Evolutionary conservation across 1,139 yeast genomes (phyloP), one percentile per base, ranked within the genome.

Genomic region (Lodderomyces metapsilosis): DNA sequence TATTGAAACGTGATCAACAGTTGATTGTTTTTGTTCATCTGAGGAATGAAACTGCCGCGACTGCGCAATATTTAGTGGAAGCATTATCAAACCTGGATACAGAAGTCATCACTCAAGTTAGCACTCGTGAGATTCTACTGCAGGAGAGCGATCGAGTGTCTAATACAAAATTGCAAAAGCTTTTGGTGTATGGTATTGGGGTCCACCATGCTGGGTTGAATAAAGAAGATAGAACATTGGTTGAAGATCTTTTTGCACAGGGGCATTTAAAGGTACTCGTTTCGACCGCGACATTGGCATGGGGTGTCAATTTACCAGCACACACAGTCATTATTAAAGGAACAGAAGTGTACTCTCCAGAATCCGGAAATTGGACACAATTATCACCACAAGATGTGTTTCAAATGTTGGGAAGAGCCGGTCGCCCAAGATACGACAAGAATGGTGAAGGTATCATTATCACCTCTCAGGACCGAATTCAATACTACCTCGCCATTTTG

Each of bases 241-340:
- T 91, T 0, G 98, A 92, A 62, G 92, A 87, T 53, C 66, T 88
- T 36, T 92, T 92, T 66, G 91, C 95, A 1, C 92, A 83, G 49
- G 96, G 98, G 3, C 82, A 84, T 43, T 65, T 88, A 21, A 83
- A 81, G 52, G 88, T 91, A 1, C 70, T 92, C 40, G 95, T 91
- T 1, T 88, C 95, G 0, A 92, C 98, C 1, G 96, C 98, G 0
- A 92, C 98, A 0, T 76, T 92, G 49, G 98, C 98, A 0, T 92
- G 98, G 98, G 98, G 98, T 73, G 98, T 92, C 30, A 92, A 92
- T 58, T 73, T 92, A 43, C 98, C 98, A 1, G 98, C 98, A 0
- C 97, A 92, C 53, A 88, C 97, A 0, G 98, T 92, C 22, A 83
- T 92, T 22, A 87, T 92, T 46, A 91, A 92, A 56, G 98, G 98